A percentile compares a stretch with the other conserved stretches of the same genome.
Evolutionary conservation across 2,329 filamentous ascomycete genomes (phyloP).

Genomic region (Penicillium palitans): DNA sequence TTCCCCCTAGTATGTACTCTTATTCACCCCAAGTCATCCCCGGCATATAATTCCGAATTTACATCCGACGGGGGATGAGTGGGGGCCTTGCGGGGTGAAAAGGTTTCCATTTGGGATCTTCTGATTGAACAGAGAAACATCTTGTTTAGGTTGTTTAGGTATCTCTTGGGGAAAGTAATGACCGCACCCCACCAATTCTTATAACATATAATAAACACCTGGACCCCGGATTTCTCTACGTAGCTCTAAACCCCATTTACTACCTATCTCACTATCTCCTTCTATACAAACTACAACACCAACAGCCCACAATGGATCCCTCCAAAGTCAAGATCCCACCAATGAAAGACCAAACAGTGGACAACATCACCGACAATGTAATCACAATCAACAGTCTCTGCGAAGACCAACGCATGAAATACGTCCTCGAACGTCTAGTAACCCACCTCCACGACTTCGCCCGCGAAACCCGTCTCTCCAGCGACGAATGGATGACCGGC

Average conservation of each 20-base stretch:
- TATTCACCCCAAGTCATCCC: no score
- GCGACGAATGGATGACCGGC: slow-evolving; percentile 74
- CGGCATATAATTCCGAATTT: not conserved
- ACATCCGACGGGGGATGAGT: not conserved
- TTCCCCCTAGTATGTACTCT: not conserved
- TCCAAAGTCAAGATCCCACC: slow-evolving; percentile 44
- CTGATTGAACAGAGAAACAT: not conserved
- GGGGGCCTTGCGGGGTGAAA: not conserved
- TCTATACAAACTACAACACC: not conserved
- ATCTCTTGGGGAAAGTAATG: not conserved
- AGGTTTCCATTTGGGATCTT: not conserved
- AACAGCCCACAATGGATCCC: slow-evolving; percentile 42
- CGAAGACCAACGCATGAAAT: slow-evolving; percentile 64
- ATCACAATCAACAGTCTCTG: slow-evolving; percentile 72
- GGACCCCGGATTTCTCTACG: not conserved
- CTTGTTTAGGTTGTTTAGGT: not conserved
- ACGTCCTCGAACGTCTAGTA: slow-evolving; percentile 71
- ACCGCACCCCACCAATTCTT: not conserved
- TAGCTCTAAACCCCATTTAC: not conserved
- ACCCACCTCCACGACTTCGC: slow-evolving; percentile 80
- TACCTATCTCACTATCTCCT: no score
- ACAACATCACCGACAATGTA: slow-evolving; percentile 78
- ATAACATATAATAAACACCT: not conserved
- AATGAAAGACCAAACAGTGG: slow-evolving; percentile 70
- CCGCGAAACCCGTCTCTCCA: slow-evolving; percentile 72